Evolutionary conservation across 345 rosid species (phyloP), one percentile per base, ranked within the genome.

Genomic region (Alliaria petiolata): DNA sequence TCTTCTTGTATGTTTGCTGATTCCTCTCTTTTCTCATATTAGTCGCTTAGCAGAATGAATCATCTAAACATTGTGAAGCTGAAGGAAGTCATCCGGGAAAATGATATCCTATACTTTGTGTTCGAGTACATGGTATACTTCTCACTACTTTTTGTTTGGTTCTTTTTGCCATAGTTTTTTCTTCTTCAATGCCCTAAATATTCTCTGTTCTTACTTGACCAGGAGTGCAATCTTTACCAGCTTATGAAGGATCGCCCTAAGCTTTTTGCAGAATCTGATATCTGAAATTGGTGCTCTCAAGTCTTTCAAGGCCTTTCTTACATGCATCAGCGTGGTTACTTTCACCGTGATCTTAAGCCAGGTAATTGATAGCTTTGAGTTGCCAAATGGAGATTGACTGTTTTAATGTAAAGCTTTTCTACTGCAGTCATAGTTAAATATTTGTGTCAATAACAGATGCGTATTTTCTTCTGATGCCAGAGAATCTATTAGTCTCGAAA

Each of bases 311-410:
- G 96, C 54, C 97, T 95, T 72, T 86, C 91, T 53, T 88, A 95
- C 76, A 85, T 95, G 90, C 96, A 95, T 74, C 96, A 86, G 73
- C 86, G 81, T 51, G 99, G 99, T 62, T 91, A 91, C 73, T 95
- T 95, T 62, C 99, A 95, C 75, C 97, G 99, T 55, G 99, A 95
- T 78, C 91, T 95, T 57, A 95, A 95, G 84, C 99, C 99, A 74
- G 98, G 98, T 93, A 85, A 65, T n/a, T 62, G 22, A 30, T 63
- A 39, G 70, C 46, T 42, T 57, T 50, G 47, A 39, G 67, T 70
- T 50, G 17, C 39, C 65, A 44, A 17, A 26, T 28, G 11, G 13
- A 8, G 51, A 17, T 66, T 10, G 36, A 35, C 57, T 58, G 8
- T 34, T 22, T 58, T 26, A 4, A 16, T 16, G 13, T 19, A 7